Conservation (phyloP, 352 stramenopile species). For the Phytophthora melonis region DNA sequence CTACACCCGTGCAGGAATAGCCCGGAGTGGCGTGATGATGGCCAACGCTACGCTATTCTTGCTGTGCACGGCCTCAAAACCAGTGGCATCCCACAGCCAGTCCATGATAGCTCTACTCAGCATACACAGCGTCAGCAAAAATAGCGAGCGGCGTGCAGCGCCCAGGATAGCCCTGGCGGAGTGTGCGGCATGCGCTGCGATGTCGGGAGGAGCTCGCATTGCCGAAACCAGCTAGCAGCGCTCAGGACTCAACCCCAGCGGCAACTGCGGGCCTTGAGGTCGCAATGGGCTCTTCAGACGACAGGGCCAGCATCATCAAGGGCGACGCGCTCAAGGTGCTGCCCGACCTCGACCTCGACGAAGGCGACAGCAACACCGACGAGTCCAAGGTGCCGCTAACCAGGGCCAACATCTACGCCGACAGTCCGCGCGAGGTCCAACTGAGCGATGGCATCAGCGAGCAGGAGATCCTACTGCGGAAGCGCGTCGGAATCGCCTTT, state of each 20-base stretch:
- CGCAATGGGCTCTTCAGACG: constrained; percentile 43
- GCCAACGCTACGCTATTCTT: constrained; percentile 25
- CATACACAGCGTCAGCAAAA: constrained; percentile 16
- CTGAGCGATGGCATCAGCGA: constrained; percentile 45
- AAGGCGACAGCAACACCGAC: constrained; percentile 41
- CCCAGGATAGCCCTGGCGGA: constrained; percentile 25
- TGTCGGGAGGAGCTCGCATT: constrained; percentile 19
- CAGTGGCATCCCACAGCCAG: background rate
- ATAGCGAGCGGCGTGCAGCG: constrained; percentile 13
- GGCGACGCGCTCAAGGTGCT: constrained; percentile 57
- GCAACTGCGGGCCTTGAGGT: constrained; percentile 14
- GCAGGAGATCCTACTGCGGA: constrained; percentile 61
- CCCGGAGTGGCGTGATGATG: background rate
- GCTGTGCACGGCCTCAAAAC: background rate
- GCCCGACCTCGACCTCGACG: constrained; percentile 36
- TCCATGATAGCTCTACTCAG: background rate
- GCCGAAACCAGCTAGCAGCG: constrained; percentile 32
- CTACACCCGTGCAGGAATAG: constrained; percentile 9
- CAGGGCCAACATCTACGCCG: constrained; percentile 71
- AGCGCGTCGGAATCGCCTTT: constrained; percentile 65
- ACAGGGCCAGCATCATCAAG: constrained; percentile 64
- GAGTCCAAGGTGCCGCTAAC: constrained; percentile 55
- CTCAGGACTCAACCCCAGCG: constrained; percentile 20
- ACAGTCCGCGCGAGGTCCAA: constrained; percentile 59
- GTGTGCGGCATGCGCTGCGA: background rate